These are phyloP conservation scores for Hypoxylon sp. DNA, from an alignment of 2,329 filamentous ascomycete species.

Conservation along the genomic window DNA sequence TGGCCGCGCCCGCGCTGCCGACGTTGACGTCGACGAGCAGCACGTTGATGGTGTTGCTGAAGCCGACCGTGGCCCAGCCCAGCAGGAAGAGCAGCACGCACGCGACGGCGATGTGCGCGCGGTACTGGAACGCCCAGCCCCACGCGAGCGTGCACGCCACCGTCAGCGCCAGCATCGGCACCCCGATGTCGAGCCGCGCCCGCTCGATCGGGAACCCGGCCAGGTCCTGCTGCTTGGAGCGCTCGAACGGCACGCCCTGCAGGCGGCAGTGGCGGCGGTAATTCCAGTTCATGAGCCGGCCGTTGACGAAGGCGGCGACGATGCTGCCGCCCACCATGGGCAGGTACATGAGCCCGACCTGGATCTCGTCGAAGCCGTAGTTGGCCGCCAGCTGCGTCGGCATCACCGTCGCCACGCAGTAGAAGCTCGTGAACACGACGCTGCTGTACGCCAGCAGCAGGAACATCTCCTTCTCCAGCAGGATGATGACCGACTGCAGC, in stretches of 20 bases:
- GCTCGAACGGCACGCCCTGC: constrained; percentile 57
- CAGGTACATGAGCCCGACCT: constrained; percentile 52
- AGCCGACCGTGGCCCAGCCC: constrained; percentile 49
- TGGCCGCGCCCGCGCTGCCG: constrained; percentile 51
- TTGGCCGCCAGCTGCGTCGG: constrained; percentile 48
- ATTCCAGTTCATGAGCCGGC: constrained; percentile 66
- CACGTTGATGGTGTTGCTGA: constrained; percentile 53
- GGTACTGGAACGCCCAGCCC: constrained; percentile 48
- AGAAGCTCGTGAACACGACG: constrained; percentile 48
- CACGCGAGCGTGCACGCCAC: constrained; percentile 50
- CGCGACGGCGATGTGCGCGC: constrained; percentile 46
- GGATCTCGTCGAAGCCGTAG: constrained; percentile 62
- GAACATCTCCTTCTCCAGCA: constrained; percentile 49
- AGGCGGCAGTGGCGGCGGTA: constrained; percentile 62
- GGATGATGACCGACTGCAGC: constrained; percentile 46
- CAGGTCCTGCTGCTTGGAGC: constrained; percentile 52
- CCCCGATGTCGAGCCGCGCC: constrained; percentile 47
- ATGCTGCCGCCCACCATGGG: constrained; percentile 50
- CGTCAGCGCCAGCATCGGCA: constrained; percentile 54
- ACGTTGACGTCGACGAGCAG: constrained; percentile 57
- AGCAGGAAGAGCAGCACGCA: constrained; percentile 49
- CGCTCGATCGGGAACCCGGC: constrained; percentile 45
- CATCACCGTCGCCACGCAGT: constrained; percentile 46
- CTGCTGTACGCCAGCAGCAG: constrained; percentile 47
- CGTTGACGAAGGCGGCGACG: constrained; percentile 47